phyloP scores from a whole-genome alignment of 768 basidiomycete species.

The Mycena floridula region DNA sequence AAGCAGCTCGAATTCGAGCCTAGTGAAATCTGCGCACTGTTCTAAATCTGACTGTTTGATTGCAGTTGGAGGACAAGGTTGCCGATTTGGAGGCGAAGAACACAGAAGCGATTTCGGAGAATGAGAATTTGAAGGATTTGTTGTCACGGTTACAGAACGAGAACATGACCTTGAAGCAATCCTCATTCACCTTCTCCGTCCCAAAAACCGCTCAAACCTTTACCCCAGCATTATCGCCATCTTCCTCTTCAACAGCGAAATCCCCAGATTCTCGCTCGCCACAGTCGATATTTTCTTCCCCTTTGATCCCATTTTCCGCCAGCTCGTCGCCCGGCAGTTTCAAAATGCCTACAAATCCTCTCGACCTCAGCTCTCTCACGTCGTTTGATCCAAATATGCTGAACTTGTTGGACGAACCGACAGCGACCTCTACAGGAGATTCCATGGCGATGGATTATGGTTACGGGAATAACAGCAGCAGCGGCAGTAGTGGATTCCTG shows the following conservation, averaged over 20 bases:
- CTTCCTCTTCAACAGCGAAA: no score
- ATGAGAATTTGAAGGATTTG: slow-evolving; percentile 85
- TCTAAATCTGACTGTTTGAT: no score
- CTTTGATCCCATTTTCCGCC: no score
- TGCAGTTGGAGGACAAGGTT: slow-evolving; percentile 86
- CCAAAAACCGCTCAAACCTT: slow-evolving; percentile 37
- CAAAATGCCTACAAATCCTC: slow-evolving; percentile 31
- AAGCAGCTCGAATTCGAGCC: no score
- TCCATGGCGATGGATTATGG: slow-evolving; percentile 59
- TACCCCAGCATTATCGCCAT: slow-evolving; percentile 11
- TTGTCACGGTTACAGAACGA: slow-evolving; percentile 81
- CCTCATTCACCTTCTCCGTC: slow-evolving; percentile 76
- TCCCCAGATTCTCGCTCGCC: neutral
- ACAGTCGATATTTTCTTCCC: no score
- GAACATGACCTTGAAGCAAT: slow-evolving; percentile 74
- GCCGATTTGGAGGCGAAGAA: slow-evolving; percentile 82
- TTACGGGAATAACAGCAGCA: slow-evolving; percentile 43
- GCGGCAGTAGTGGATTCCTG: slow-evolving; percentile 35
- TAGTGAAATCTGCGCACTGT: no score
- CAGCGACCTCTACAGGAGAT: slow-evolving; percentile 47
- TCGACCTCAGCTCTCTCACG: slow-evolving; percentile 64
- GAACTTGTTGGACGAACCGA: slow-evolving; percentile 49
- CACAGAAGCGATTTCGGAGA: slow-evolving; percentile 65
- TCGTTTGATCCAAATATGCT: slow-evolving; percentile 68
- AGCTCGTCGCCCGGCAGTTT: neutral